Evolutionary conservation across 495 filamentous ascomycete genomes (phyloP).

Genomic region (Beverwykella pulmonaria): DNA sequence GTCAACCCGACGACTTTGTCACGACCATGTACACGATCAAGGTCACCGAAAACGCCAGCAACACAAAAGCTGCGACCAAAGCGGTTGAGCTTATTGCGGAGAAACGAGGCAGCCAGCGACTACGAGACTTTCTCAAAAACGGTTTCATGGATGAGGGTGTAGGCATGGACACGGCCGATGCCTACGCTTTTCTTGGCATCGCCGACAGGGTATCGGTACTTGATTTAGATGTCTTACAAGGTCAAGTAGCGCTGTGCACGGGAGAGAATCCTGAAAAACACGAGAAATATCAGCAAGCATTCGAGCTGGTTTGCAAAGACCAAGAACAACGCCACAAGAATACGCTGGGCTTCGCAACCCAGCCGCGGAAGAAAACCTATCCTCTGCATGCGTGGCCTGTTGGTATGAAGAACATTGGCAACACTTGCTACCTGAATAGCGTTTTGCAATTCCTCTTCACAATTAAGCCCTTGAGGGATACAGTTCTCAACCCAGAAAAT

Average conservation of each 20-base stretch:
- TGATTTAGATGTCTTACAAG: constrained; percentile 16
- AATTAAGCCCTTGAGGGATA: constrained; percentile 75
- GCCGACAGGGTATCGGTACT: constrained; percentile 50
- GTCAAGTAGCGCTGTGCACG: constrained; percentile 25
- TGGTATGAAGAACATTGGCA: constrained; percentile 88
- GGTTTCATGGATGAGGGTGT: constrained; percentile 53
- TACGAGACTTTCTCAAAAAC: constrained; percentile 59
- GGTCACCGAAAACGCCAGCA: constrained; percentile 52
- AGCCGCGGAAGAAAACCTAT: constrained; percentile 3
- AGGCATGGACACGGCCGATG: constrained; percentile 62
- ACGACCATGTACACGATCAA: constrained; percentile 62
- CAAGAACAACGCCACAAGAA: constrained; percentile 14
- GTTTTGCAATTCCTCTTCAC: constrained; percentile 95
- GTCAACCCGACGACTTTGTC: constrained; percentile 62
- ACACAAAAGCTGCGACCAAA: constrained; percentile 54
- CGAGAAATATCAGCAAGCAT: constrained; percentile 23
- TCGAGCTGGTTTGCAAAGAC: constrained; percentile 18
- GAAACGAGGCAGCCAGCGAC: constrained; percentile 55
- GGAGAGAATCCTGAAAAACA: constrained; percentile 41
- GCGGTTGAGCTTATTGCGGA: constrained; percentile 62
- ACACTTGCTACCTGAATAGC: constrained; percentile 98
- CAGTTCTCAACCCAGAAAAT: constrained; percentile 73
- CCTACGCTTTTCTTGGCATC: constrained; percentile 60
- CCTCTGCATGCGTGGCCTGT: constrained; percentile 63
- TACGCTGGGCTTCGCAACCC: neutral